Percentiles rank a stretch among this genome's conserved stretches.
Evolutionary conservation across 129 eudicot genomes (phyloP).

Genomic region (Helianthus tuberosus): DNA sequence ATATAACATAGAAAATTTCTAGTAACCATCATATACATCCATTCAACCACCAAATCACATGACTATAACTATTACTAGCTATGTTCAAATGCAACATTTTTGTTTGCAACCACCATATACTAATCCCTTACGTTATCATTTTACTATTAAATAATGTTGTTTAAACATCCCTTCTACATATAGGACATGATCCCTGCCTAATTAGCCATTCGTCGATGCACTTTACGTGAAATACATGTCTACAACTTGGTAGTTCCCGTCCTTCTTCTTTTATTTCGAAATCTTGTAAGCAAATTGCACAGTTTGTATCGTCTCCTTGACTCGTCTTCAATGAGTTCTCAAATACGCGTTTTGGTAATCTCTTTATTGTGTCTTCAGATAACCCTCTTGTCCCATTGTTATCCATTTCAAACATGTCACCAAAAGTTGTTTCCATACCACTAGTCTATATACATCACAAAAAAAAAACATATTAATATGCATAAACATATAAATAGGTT

Average conservation of each 20-base stretch:
- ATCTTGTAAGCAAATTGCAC: slow-evolving; percentile 63
- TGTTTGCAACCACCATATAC: not conserved
- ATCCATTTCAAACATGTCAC: slow-evolving; percentile 57
- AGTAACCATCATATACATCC: slow-evolving; percentile 4
- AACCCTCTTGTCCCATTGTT: slow-evolving; percentile 48
- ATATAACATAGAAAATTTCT: not conserved
- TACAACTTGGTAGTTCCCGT: slow-evolving; percentile 50
- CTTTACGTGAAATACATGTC: slow-evolving; percentile 58
- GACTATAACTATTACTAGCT: not conserved
- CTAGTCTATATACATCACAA: slow-evolving; percentile 37
- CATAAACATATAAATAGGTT: not conserved
- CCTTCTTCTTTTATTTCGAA: slow-evolving; percentile 55
- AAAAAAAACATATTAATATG: not conserved
- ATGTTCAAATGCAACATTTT: not conserved
- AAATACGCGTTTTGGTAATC: slow-evolving; percentile 43
- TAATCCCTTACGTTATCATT: slow-evolving; percentile 2
- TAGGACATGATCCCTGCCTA: slow-evolving; percentile 71
- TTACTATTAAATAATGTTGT: slow-evolving; percentile 8
- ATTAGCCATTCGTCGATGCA: slow-evolving; percentile 81
- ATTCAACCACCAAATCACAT: slow-evolving; percentile 11
- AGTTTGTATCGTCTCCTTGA: slow-evolving; percentile 16
- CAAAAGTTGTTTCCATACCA: slow-evolving; percentile 48
- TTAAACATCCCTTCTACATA: slow-evolving; percentile 58
- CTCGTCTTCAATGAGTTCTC: not conserved
- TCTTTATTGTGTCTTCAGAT: slow-evolving; percentile 43